phyloP scores from a whole-genome alignment of 176 grass and related monocot genomes.

The Melocanna baccifera region DNA sequence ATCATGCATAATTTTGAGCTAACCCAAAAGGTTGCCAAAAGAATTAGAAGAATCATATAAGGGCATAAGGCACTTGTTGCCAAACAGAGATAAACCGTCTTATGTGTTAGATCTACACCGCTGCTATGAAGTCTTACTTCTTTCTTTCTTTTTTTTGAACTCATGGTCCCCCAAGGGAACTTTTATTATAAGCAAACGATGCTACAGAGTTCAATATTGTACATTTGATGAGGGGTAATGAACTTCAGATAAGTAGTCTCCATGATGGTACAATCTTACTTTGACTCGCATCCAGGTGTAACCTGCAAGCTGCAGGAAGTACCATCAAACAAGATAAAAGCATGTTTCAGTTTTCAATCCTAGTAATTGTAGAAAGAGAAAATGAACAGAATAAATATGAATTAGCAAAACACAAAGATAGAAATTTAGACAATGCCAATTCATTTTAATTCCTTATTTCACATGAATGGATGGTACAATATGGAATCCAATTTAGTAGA shows the following conservation, averaged over 20 bases:
- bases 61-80: background rate
- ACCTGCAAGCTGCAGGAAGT: background rate
- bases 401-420: background rate
- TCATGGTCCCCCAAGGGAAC: too few relatives aligned
- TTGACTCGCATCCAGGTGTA: background rate
- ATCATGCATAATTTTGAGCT: background rate
- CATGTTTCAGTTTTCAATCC: background rate
- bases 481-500: conserved; percentile 7
- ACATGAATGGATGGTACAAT: conserved; percentile 3
- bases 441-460: background rate
- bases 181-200: too few relatives aligned
- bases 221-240: too few relatives aligned
- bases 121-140: too few relatives aligned
- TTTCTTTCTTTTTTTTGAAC: too few relatives aligned
- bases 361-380: background rate
- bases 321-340: background rate
- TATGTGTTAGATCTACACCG: background rate
- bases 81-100: background rate
- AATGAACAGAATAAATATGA: background rate
- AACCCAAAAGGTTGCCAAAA: background rate
- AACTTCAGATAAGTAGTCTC: too few relatives aligned
- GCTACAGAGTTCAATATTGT: too few relatives aligned
- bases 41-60: background rate
- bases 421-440: background rate
- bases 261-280: background rate